Conservation (phyloP, 306 rosid species). For the Prunus dulcis region DNA sequence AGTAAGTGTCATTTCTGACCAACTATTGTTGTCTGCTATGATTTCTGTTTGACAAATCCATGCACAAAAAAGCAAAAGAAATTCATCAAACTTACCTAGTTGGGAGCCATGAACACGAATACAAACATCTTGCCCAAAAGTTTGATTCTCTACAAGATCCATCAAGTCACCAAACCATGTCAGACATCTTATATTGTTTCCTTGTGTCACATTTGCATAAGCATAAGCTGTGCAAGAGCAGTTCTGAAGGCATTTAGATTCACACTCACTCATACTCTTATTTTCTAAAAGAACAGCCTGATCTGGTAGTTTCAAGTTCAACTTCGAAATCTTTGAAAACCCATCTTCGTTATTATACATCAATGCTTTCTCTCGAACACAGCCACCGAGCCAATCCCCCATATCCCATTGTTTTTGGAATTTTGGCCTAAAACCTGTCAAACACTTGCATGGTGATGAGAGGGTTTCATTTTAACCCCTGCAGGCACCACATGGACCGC, state of each 20-base stretch:
- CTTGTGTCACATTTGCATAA: neutral
- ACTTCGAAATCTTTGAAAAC: neutral
- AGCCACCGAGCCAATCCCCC: constrained; percentile 34
- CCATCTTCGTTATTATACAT: constrained; percentile 14
- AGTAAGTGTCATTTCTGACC: neutral
- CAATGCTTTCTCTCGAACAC: constrained; percentile 29
- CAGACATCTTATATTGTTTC: neutral
- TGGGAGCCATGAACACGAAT: neutral
- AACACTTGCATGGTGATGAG: neutral
- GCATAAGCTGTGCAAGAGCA: constrained; percentile 73
- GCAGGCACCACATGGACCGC: neutral
- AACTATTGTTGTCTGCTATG: neutral
- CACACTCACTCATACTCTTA: constrained; percentile 32
- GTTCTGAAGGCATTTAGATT: constrained; percentile 29
- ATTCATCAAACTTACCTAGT: neutral
- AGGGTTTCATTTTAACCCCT: neutral
- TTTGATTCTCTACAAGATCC: neutral
- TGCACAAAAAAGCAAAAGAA: no score
- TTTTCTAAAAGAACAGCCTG: neutral
- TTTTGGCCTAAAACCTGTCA: neutral
- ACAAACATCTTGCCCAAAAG: neutral
- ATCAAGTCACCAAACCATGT: neutral
- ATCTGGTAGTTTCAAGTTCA: constrained; percentile 10
- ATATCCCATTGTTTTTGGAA: neutral
- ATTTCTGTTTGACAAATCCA: neutral